Conservation (phyloP, 345 rosid genomes). For the Citrus sp. region DNA sequence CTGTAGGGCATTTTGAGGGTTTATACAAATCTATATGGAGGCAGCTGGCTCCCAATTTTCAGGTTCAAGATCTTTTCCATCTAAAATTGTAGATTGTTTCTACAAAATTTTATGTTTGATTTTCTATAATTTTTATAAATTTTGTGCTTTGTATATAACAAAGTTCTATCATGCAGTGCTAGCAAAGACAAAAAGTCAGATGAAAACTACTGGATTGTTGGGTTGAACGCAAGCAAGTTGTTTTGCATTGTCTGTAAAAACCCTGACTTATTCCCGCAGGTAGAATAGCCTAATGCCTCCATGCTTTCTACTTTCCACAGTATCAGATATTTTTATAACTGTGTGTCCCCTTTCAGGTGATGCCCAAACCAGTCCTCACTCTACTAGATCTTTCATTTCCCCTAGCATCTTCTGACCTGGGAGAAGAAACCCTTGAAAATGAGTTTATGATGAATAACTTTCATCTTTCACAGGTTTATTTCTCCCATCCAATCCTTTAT, state of each 20-base stretch:
- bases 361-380: conserved; percentile 83
- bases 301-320: conserved; percentile 2
- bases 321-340: neutral
- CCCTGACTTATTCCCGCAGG: conserved; percentile 81
- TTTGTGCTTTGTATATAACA: neutral
- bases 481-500: neutral
- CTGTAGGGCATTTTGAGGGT: conserved; percentile 76
- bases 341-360: conserved; percentile 52
- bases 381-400: conserved; percentile 67
- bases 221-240: conserved; percentile 63
- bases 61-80: conserved; percentile 49
- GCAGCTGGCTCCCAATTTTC: conserved; percentile 94
- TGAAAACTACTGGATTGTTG: conserved; percentile 90
- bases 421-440: conserved; percentile 87
- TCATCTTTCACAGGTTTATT: conserved; percentile 62
- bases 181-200: conserved; percentile 59
- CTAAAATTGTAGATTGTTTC: neutral
- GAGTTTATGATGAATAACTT: conserved; percentile 73
- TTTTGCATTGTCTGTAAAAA: conserved; percentile 70
- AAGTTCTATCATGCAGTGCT: conserved; percentile 43
- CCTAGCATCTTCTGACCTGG: conserved; percentile 87
- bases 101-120: neutral
- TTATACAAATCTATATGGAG: conserved; percentile 72
- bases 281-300: conserved; percentile 20
- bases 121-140: neutral